Evolutionary conservation across 2,329 filamentous ascomycete genomes (phyloP), one percentile per base, ranked within the genome.

Genomic region (Colletotrichum limetticola): DNA sequence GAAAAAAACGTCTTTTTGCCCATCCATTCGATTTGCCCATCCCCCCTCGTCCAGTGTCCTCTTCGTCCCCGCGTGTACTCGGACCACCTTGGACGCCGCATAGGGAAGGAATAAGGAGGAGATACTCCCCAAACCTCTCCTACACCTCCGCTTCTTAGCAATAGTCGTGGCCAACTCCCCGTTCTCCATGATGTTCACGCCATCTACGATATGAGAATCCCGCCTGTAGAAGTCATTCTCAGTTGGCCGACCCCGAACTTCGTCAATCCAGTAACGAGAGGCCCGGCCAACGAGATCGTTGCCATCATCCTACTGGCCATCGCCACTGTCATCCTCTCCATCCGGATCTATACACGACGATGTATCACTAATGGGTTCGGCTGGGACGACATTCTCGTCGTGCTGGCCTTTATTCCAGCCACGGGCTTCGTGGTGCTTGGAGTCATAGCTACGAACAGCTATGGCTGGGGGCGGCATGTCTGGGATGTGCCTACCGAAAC

Each of bases 401-500:
- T 80, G 16, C 46, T 81, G n/a, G 81, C 83, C 74, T 83, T 79
- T 65, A 80, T 84, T 30, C 82, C 82, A 12, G 77, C 82, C 4
- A 74, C 76, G 9, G 77, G 77, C 9, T 83, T 81, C 61, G 78
- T 80, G 9, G 75, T 80, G 30, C 69, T 78, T 5, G 79, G 79
- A 4, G 66, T 82, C 57, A 65, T 79, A 53, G 78, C 76, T 1
- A 77, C 80, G 58, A 66, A 76, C 3, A 49, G 60, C 8, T 76
- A 81, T 8, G 76, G 79, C 55, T 81, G 79, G 79, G 78, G 79
- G 28, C 77, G 78, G 53, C 82, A 83, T 61, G 73, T 79, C 5
- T 83, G 81, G 80, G 81, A 84, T 63, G 60, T 82, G 6, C 77
- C 78, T 37, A 19, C 65, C 0, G 67, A 75, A 12, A 65, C 76